A percentile compares a stretch with the other conserved stretches of the same genome.
These are phyloP conservation scores for Chrysoporthe austroafricana DNA, from an alignment of 2,329 filamentous ascomycete genomes.

Conservation along the genomic window DNA sequence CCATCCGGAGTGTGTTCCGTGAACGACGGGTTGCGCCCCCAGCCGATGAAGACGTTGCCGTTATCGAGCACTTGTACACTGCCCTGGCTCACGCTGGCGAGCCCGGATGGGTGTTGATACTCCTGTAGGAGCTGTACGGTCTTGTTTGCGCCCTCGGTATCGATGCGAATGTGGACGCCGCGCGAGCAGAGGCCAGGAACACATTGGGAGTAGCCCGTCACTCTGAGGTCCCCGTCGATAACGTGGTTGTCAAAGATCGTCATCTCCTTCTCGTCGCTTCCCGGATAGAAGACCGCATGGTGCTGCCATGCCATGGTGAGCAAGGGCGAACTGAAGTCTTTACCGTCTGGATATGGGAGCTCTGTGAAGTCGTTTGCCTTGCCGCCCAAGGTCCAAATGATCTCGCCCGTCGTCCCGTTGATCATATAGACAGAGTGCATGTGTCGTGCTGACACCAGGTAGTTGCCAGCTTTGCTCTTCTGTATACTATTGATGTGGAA, in stretches of 20 bases:
- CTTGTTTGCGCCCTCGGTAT: constrained; percentile 38
- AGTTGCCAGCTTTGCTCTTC: constrained; percentile 41
- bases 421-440: constrained; percentile 38
- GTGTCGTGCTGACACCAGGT: constrained; percentile 42
- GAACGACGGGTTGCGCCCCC: constrained; percentile 50
- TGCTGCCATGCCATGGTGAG: constrained; percentile 48
- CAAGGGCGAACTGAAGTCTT: constrained; percentile 40
- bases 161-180: constrained; percentile 44
- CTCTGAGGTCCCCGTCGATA: constrained; percentile 23
- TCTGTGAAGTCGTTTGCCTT: constrained; percentile 40
- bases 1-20: constrained; percentile 48
- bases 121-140: constrained; percentile 46
- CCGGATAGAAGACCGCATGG: constrained; percentile 38
- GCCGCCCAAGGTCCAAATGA: constrained; percentile 43
- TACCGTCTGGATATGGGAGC: constrained; percentile 36
- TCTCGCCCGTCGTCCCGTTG: constrained; percentile 37
- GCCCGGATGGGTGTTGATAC: constrained; percentile 43
- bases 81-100: constrained; percentile 44
- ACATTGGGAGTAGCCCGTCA: constrained; percentile 18
- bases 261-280: constrained; percentile 44
- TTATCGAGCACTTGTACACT: constrained; percentile 43
- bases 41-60: constrained; percentile 50
- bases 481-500: constrained; percentile 37
- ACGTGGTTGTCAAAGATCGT: constrained; percentile 51
- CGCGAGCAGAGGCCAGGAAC: constrained; percentile 29